These are phyloP conservation scores for Ambrosiella cleistominuta DNA, from an alignment of 2,329 filamentous ascomycete species.

Conservation along the genomic window DNA sequence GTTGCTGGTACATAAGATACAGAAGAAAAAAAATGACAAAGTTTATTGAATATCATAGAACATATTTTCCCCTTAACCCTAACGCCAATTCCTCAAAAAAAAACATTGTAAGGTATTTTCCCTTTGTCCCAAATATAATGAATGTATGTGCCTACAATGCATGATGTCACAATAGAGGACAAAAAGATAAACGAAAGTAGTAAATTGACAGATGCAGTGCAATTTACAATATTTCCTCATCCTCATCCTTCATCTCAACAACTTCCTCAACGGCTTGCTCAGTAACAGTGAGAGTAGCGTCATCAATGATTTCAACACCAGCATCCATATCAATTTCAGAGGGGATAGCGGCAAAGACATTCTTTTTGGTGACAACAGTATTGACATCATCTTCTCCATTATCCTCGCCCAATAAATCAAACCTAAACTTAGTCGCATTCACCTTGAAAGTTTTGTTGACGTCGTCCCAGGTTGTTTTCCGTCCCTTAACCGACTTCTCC, in stretches of 20 bases:
- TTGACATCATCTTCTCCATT: slow-evolving; percentile 9
- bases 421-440: slow-evolving; percentile 13
- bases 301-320: not conserved
- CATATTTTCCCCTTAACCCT: too few relatives aligned
- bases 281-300: not conserved
- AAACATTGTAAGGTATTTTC: too few relatives aligned
- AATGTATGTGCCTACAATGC: too few relatives aligned
- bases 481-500: slow-evolving; percentile 28
- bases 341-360: not conserved
- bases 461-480: slow-evolving; percentile 40
- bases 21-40: too few relatives aligned
- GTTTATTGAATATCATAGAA: too few relatives aligned
- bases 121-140: too few relatives aligned
- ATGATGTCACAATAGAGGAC: too few relatives aligned
- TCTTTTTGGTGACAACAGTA: not conserved
- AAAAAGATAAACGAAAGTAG: too few relatives aligned
- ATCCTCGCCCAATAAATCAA: slow-evolving; percentile 12
- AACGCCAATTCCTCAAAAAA: too few relatives aligned
- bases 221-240: not conserved
- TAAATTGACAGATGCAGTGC: not conserved
- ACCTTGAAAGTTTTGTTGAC: slow-evolving; percentile 29
- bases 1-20: too few relatives aligned
- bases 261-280: not conserved
- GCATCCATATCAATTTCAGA: not conserved
- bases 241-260: not conserved